Evolutionary conservation across 1,284 basidiomycete species (phyloP), one percentile per base, ranked within the genome.

Genomic region (Pascua sp.): DNA sequence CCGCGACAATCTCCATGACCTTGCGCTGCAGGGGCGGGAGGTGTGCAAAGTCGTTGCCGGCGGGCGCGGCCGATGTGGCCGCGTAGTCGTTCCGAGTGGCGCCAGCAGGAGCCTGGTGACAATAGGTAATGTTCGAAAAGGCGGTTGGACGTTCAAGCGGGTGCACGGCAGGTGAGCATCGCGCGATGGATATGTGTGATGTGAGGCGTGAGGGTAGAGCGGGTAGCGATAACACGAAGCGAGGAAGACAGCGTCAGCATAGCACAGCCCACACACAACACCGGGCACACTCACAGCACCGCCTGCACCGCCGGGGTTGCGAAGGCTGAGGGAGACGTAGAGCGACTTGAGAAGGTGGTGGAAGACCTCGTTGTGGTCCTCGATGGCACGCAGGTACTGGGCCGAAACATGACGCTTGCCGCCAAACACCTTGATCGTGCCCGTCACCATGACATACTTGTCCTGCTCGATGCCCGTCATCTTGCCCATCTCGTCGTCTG

Each of bases 341-440:
- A 85, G 79, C 5, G 80, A 80, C 61, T 88, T 85, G 52, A 84
- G 70, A 39, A 82, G 68, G 71, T 98, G 94, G 76, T 90, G 94
- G 67, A 86, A 86, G 44, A 91, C 78, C 75, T 98, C 93, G 73
- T 91, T 85, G 42, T 81, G 80, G 70, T 95, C 88, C 37, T 79
- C 82, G 43, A 89, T 78, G 5, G 80, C 79, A 36, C 87, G 85
- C 62, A 97, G 84, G 63, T 87, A 83, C 41, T 81, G 84, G 8
- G 88, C 86, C 55, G 88, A 89, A 69, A 97, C 82, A 71, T 90
- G 90, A 67, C 86, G 82, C 76, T 91, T 94, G 66, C 83, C 85
- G 44, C 85, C 85, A 75, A 96, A 97, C 8, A 82, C 82, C 76
- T 97, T 97, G 64, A 98, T 77, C n/a, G 81, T 82, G n/a, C 95